Evolutionary conservation across 2,329 filamentous ascomycete genomes (phyloP).

Genomic region (Sclerotinia sclerotiorum): DNA sequence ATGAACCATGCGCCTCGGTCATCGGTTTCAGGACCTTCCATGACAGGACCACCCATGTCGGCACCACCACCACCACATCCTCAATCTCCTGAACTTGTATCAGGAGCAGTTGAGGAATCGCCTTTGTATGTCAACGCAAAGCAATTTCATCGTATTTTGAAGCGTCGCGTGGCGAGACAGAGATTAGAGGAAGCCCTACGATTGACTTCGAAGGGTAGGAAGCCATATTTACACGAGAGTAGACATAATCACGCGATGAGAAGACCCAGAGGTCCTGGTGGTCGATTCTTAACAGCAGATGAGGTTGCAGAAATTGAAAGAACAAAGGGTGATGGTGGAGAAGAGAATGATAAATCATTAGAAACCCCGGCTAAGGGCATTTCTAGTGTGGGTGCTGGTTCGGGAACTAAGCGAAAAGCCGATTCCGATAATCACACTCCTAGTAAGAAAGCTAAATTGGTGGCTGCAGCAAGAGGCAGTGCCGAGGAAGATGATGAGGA

Average conservation of each 20-base stretch:
- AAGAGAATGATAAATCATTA: slow-evolving; percentile 43
- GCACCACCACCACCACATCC: slow-evolving; percentile 61
- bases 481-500: slow-evolving; percentile 40
- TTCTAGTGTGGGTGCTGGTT: slow-evolving; percentile 37
- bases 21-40: slow-evolving; percentile 58
- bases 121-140: slow-evolving; percentile 98
- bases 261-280: slow-evolving; percentile 86
- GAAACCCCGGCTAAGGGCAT: slow-evolving; percentile 37
- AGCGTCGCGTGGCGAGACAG: slow-evolving; percentile 88
- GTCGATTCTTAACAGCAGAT: slow-evolving; percentile 92
- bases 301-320: slow-evolving; percentile 90
- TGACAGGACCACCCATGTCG: slow-evolving; percentile 61
- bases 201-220: slow-evolving; percentile 90
- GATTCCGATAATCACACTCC: slow-evolving; percentile 49
- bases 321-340: slow-evolving; percentile 47
- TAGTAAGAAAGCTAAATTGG: slow-evolving; percentile 54
- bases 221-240: slow-evolving; percentile 96
- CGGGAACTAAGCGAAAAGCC: slow-evolving; percentile 62
- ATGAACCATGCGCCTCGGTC: slow-evolving; percentile 65
- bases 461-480: slow-evolving; percentile 35
- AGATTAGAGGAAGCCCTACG: slow-evolving; percentile 90
- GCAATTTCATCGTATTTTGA: slow-evolving; percentile 95
- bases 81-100: slow-evolving; percentile 77
- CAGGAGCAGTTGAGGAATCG: slow-evolving; percentile 76
- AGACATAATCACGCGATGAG: slow-evolving; percentile 98